Evolutionary conservation across 2,329 filamentous ascomycete species (phyloP).

Genomic region (Raffaelea arxii): DNA sequence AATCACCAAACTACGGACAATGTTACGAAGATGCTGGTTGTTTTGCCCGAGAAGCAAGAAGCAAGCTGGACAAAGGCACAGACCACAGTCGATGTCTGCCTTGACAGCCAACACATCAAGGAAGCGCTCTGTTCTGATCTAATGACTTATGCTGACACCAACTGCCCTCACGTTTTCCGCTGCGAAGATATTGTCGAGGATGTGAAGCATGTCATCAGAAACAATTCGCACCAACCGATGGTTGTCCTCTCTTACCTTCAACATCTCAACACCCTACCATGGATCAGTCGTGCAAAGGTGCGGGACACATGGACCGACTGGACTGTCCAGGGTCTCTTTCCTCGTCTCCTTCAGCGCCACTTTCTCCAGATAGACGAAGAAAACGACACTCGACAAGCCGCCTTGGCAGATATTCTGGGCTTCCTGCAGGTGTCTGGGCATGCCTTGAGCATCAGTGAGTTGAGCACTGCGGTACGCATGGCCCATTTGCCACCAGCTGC

Average conservation of each 20-base stretch:
- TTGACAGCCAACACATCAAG: background rate
- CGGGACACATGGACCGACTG: too few relatives aligned
- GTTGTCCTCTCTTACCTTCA: background rate
- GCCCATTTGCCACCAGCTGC: background rate
- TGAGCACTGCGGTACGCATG: too few relatives aligned
- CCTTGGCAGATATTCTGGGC: too few relatives aligned
- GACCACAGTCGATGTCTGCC: background rate
- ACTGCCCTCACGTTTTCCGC: too few relatives aligned
- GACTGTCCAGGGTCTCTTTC: too few relatives aligned
- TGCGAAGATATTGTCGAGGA: too few relatives aligned
- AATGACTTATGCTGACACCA: background rate
- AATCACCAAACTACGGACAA: background rate
- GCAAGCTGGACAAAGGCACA: background rate
- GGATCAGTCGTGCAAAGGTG: background rate
- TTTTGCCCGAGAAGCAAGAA: background rate
- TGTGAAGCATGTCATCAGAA: too few relatives aligned
- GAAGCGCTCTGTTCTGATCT: background rate
- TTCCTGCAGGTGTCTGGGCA: too few relatives aligned
- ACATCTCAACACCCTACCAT: background rate
- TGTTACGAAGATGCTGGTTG: background rate
- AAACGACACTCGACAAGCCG: too few relatives aligned
- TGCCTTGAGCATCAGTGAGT: too few relatives aligned
- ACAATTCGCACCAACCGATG: slow-evolving; percentile 1
- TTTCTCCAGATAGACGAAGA: too few relatives aligned
- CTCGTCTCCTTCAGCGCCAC: too few relatives aligned